Percentiles rank a stretch among this genome's conserved stretches.
Conservation (phyloP, 176 grass and related monocot genomes). For the Cenchrus fungigraminus region DNA sequence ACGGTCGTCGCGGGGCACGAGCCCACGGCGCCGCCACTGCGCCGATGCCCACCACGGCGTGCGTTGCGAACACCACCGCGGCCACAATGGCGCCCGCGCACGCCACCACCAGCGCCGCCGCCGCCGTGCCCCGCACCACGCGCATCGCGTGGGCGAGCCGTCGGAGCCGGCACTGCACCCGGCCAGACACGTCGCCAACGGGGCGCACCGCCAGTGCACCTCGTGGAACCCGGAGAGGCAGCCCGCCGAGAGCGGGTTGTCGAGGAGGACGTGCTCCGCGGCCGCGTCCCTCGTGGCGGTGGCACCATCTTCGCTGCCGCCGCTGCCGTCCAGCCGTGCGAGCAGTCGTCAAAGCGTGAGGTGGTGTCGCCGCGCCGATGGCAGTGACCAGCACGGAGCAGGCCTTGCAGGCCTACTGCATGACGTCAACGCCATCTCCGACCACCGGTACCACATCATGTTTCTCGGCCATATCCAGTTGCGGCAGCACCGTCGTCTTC, state of each 20-base stretch:
- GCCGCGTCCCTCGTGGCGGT: conserved; percentile 18
- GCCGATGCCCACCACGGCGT: conserved; percentile 45
- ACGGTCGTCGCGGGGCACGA: too few relatives aligned
- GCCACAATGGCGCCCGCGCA: neutral
- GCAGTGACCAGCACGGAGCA: neutral
- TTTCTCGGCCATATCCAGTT: too few relatives aligned
- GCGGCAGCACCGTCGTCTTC: too few relatives aligned
- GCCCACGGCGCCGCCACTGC: neutral
- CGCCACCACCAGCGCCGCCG: neutral
- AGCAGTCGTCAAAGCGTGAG: conserved; percentile 23
- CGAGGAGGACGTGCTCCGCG: conserved; percentile 40
- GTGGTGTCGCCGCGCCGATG: conserved; percentile 58
- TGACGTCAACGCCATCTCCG: too few relatives aligned
- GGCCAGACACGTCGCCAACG: conserved; percentile 28
- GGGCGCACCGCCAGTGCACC: conserved; percentile 49
- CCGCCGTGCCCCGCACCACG: conserved; percentile 36
- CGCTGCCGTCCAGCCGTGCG: too few relatives aligned
- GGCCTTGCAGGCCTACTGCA: too few relatives aligned
- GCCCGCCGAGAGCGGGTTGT: conserved; percentile 62
- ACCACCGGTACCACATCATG: too few relatives aligned
- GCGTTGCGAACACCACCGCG: conserved; percentile 38
- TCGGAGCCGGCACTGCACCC: conserved; percentile 35
- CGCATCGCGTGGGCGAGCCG: conserved; percentile 22
- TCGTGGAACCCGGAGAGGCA: conserved; percentile 31
- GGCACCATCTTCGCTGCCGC: neutral